These are phyloP conservation scores for Asclepias syriaca DNA, from an alignment of 257 asterid species.

Conservation along the genomic window DNA sequence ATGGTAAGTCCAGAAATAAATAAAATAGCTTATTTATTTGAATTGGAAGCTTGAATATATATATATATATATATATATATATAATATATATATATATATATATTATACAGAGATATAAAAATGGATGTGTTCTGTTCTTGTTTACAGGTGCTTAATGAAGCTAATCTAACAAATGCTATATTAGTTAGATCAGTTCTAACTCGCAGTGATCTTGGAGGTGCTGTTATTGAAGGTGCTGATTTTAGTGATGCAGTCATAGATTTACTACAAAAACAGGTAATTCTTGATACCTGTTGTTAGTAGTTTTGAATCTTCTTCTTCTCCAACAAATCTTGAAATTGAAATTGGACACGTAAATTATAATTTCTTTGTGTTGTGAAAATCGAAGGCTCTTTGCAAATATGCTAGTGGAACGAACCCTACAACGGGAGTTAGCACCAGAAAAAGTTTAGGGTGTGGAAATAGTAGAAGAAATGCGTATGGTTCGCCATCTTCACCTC, in stretches of 20 bases:
- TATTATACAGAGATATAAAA: too few relatives aligned
- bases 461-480: constrained; percentile 82
- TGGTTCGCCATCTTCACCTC: constrained; percentile 92
- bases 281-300: background rate
- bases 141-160: constrained; percentile 79
- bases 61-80: too few relatives aligned
- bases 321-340: too few relatives aligned
- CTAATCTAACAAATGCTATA: constrained; percentile 85
- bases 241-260: constrained; percentile 93
- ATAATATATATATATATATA: too few relatives aligned
- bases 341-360: background rate
- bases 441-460: constrained; percentile 95
- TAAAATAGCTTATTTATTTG: background rate
- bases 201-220: constrained; percentile 93
- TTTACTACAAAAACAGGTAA: constrained; percentile 83
- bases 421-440: constrained; percentile 76
- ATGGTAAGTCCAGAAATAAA: constrained; percentile 48
- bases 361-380: background rate
- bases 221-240: constrained; percentile 80
- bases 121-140: background rate
- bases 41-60: background rate
- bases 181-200: constrained; percentile 84
- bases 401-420: constrained; percentile 92
- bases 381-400: constrained; percentile 81
- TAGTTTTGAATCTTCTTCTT: background rate